Base-by-base conservation (phyloP, 345 rosid genomes). In the Gossypium ekmanianum region DNA sequence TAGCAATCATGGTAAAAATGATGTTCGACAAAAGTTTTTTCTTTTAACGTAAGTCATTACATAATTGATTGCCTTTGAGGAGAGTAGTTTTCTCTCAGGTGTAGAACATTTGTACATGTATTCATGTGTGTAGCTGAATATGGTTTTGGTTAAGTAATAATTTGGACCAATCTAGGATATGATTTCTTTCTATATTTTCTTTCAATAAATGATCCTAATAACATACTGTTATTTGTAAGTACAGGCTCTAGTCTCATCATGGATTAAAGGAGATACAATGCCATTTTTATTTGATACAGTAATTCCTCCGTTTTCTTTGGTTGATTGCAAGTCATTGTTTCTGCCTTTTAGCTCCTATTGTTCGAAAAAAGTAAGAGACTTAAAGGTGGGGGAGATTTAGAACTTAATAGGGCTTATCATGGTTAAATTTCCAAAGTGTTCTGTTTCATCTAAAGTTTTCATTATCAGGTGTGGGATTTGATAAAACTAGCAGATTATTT, bases 201-300 rank as follows among this genome's bases (percentile, higher is more conserved):
- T 61, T 6, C 1, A 6, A 44, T 20, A 26, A 14, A 57, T 56
- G 45, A 7, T 65, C 26, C 64, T 59, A 62, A 81, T 45, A 3
- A 58, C 24, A 45, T 44, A 10, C 51, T 68, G 26, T 11, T 55
- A 72, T 80, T 78, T 52, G 17, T n/a, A n/a, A 83, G 20, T 84
- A 82, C 87, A 95, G 96, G 98, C 96, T 81, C 98, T 95, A 74
- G 81, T 93, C 5, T 89, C 97, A 71, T 82, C 98, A 55, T 95
- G 99, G 97, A 88, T 71, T 74, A 85, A 80, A n/a, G 94, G 98
- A 63, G 86, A 89, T 61, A 90, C 92, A 26, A 90, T 95, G 99
- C 97, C 97, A 41, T 95, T 95, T 78, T 80, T 95, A 84, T 93
- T 80, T 80, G 97, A 89, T 80, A 89, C 91, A 75, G 97, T 90